Evolutionary conservation across 495 filamentous ascomycete genomes (phyloP).

Genomic region (Achaetomiella virescens): DNA sequence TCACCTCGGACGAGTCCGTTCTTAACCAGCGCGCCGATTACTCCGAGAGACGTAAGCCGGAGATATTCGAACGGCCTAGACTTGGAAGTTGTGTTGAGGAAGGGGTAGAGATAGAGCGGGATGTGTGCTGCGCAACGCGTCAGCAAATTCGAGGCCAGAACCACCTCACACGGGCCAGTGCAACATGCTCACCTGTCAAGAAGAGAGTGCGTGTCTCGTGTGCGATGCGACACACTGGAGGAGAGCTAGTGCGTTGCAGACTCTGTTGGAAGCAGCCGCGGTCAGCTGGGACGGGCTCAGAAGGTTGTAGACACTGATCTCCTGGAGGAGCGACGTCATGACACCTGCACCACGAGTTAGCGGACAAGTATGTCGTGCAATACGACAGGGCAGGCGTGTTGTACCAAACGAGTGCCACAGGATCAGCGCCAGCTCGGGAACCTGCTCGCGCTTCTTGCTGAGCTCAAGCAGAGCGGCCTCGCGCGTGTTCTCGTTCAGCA

Average conservation of each 20-base stretch:
- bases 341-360: conserved; percentile 56
- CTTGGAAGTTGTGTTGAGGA: conserved; percentile 98
- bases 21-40: conserved; percentile 96
- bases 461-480: conserved; percentile 92
- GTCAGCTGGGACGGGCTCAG: conserved; percentile 96
- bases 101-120: conserved; percentile 95
- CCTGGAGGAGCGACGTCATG: conserved; percentile 94
- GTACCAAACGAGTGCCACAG: conserved; percentile 98
- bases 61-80: conserved; percentile 97
- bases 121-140: conserved; percentile 70
- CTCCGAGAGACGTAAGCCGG: conserved; percentile 92
- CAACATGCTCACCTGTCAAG: conserved; percentile 62
- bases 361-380: conserved; percentile 2
- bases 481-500: conserved; percentile 78
- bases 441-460: conserved; percentile 98
- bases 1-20: conserved; percentile 98
- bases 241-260: conserved; percentile 95
- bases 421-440: conserved; percentile 91
- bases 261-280: conserved; percentile 90
- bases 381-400: conserved; percentile 16
- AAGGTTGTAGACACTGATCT: conserved; percentile 96
- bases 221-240: conserved; percentile 97
- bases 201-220: conserved; percentile 90
- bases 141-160: conserved; percentile 6
- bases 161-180: neutral